A percentile compares a stretch with the other conserved stretches of the same genome.
Evolutionary conservation across 2,329 filamentous ascomycete genomes (phyloP).

Genomic region (Neopestalotiopsis sp.): DNA sequence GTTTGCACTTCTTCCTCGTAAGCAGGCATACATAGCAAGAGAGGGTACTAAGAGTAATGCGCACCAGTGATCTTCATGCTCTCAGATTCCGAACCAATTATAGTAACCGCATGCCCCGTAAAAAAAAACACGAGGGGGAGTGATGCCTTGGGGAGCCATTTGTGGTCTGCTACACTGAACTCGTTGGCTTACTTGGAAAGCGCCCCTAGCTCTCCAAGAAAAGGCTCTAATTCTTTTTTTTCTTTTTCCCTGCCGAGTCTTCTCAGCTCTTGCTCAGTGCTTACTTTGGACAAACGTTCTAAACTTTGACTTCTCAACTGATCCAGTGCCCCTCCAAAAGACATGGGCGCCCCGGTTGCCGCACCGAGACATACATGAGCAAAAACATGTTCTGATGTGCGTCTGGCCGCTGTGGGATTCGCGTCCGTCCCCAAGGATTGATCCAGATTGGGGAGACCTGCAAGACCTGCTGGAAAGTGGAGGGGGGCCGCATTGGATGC

Average conservation of each 20-base stretch:
- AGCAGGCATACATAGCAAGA: background rate
- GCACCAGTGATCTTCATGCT: conserved; percentile 13
- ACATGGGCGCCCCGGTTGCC: conserved; percentile 7
- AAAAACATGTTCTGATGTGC: conserved; percentile 4
- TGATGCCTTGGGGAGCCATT: conserved; percentile 5
- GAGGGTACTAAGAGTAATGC: background rate
- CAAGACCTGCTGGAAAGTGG: background rate
- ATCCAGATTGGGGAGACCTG: background rate
- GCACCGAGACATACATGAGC: conserved; percentile 11
- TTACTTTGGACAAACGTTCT: conserved; percentile 6
- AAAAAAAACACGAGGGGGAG: background rate
- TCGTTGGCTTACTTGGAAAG: background rate
- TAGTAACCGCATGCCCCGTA: conserved; percentile 6
- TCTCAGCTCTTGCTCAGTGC: conserved; percentile 1
- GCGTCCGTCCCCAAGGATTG: background rate
- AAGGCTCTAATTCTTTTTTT: background rate
- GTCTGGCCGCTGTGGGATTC: conserved; percentile 4
- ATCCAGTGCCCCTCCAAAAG: background rate
- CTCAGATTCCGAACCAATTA: conserved; percentile 10
- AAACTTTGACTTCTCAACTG: conserved; percentile 8
- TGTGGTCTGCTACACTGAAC: background rate
- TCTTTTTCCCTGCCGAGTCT: background rate
- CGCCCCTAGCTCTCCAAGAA: background rate
- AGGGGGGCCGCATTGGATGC: background rate
- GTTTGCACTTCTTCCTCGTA: background rate